These are phyloP conservation scores for Hanseniaspora singularis DNA, from an alignment of 805 yeast species.

Conservation along the genomic window DNA sequence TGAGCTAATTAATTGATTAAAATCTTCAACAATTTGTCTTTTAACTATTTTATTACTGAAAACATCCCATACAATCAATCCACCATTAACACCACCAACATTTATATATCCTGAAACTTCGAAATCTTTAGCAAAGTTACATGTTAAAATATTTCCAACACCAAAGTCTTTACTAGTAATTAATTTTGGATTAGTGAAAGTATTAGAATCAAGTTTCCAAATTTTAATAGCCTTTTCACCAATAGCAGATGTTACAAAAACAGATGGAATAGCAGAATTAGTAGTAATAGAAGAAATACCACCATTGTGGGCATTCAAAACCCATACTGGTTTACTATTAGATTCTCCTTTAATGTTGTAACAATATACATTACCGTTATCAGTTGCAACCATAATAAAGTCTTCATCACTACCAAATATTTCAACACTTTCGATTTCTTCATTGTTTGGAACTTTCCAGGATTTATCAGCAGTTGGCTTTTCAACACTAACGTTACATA, in stretches of 20 bases:
- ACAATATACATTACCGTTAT: conserved; percentile 76
- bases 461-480: conserved; percentile 47
- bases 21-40: conserved; percentile 48
- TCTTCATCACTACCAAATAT: conserved; percentile 47
- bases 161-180: conserved; percentile 83
- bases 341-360: conserved; percentile 60
- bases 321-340: conserved; percentile 69
- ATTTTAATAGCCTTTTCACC: conserved; percentile 76
- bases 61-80: conserved; percentile 85
- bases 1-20: conserved; percentile 45
- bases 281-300: conserved; percentile 75
- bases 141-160: conserved; percentile 78
- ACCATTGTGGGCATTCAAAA: conserved; percentile 91
- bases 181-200: conserved; percentile 57
- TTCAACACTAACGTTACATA: conserved; percentile 74
- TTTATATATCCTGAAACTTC: conserved; percentile 76
- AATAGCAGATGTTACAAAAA: conserved; percentile 80
- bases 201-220: conserved; percentile 48
- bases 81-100: conserved; percentile 77
- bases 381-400: conserved; percentile 76
- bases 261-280: conserved; percentile 54
- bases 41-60: conserved; percentile 74
- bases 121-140: conserved; percentile 73
- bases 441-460: conserved; percentile 51
- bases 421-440: conserved; percentile 72